Base-by-base conservation (phyloP, 768 basidiomycete species). In the Polyporus arcularius region DNA sequence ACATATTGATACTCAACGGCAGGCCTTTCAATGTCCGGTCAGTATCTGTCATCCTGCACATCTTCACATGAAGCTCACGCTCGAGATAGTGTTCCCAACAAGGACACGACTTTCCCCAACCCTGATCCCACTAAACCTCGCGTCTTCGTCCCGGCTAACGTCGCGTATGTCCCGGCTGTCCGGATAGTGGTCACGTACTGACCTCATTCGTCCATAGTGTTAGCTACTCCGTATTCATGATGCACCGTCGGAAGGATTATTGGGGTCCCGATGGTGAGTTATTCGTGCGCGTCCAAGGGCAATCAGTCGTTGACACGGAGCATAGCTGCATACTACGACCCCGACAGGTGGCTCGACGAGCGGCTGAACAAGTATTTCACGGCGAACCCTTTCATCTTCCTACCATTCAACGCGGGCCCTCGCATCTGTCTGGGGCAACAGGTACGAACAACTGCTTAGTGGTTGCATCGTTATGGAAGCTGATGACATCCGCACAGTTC, bases 391-490 rank as follows among this genome's bases (percentile, higher is more conserved):
- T 87, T 82, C 76, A 88, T 90, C 61, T 89, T 88, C 71, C 72
- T 84, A 5, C 86, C 87, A 0, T 88, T 88, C 74, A 87, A 87
- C 59, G 85, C 85, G 0, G 87, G 85, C 1, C 87, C 86, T 5
- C 76, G 87, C 10, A 84, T 86, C 61, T 88, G 87, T 57, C 76
- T 86, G 9, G 87, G 81, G 0, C 79, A 81, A 62, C 79, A 80
- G 71, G 72, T 74, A 53, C 7, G 60, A 39, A 7, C 49, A 35
- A 4, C 52, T 26, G 21, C 21, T 26, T 52, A 3, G 31, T 12
- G 40, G 18, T 3, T 12, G 3, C 49, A 32, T 26, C 16, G 6
- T 0, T 32, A 7, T 12, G 26, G n/a, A 39, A 42, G 43, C 28
- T 39, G 7, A 31, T 51, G 16, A 16, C 7, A 3, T 12, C 31